These are phyloP conservation scores for Schizosaccharomyces octosporus DNA, from an alignment of 805 yeast genomes.

Conservation along the genomic window DNA sequence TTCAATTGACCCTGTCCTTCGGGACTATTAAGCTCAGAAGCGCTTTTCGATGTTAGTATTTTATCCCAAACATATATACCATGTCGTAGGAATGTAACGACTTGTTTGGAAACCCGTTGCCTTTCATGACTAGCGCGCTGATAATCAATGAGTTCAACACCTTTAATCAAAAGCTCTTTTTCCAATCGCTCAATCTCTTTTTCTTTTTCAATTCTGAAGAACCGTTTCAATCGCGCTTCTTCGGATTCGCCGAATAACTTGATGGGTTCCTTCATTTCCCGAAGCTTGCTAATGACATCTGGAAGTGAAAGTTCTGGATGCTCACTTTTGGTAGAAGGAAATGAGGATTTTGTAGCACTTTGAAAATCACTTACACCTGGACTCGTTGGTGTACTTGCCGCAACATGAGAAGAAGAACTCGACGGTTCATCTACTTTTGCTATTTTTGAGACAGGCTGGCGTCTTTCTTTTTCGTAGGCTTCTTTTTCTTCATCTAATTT, in stretches of 20 bases:
- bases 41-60: constrained; percentile 13
- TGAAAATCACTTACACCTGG: not conserved
- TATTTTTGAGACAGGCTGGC: too few relatives aligned
- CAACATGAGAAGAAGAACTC: not conserved
- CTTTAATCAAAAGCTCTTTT: constrained; percentile 3
- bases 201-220: constrained; percentile 3
- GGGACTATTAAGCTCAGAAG: not conserved
- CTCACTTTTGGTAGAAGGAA: not conserved
- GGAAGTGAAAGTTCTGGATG: constrained; percentile 10
- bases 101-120: constrained; percentile 23
- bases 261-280: constrained; percentile 10
- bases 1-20: constrained; percentile 7
- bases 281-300: constrained; percentile 11
- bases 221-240: constrained; percentile 9
- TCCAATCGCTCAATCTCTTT: not conserved
- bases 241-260: constrained; percentile 10
- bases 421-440: constrained; percentile 7
- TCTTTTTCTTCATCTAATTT: constrained; percentile 8
- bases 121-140: constrained; percentile 9
- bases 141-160: constrained; percentile 7
- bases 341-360: not conserved
- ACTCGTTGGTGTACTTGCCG: not conserved
- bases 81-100: constrained; percentile 20
- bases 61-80: constrained; percentile 19
- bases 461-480: constrained; percentile 9